A percentile compares a stretch with the other conserved stretches of the same genome.
Conservation (phyloP, 352 stramenopile species). For the Phytopythium vexans region DNA sequence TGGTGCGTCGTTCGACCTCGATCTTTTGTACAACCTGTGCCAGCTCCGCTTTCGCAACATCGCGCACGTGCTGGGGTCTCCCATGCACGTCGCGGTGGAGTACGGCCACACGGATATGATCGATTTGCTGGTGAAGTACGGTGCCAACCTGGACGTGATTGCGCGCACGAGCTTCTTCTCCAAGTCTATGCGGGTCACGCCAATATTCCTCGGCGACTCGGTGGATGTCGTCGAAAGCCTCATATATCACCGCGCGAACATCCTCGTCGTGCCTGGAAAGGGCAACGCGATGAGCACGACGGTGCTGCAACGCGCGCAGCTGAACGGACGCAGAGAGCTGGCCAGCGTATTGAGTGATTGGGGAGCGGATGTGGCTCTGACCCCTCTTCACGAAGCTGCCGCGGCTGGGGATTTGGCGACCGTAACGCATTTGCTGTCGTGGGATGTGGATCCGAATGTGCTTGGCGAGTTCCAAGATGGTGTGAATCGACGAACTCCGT, state of each 20-base stretch:
- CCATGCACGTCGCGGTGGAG: conserved; percentile 66
- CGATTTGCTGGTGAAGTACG: conserved; percentile 49
- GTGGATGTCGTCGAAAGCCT: conserved; percentile 65
- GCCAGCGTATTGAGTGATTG: conserved; percentile 62
- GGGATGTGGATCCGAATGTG: conserved; percentile 52
- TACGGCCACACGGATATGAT: conserved; percentile 64
- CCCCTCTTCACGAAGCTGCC: conserved; percentile 64
- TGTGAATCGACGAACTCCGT: conserved; percentile 49
- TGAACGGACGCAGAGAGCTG: conserved; percentile 56
- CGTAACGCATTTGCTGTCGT: conserved; percentile 52
- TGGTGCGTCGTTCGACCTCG: conserved; percentile 50
- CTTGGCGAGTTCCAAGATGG: conserved; percentile 70
- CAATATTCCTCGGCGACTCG: conserved; percentile 71
- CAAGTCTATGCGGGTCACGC: conserved; percentile 59
- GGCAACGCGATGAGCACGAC: conserved; percentile 66
- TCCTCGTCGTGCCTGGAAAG: conserved; percentile 58
- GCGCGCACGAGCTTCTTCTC: conserved; percentile 66
- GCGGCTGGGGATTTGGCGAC: conserved; percentile 50
- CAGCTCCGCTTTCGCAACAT: conserved; percentile 64
- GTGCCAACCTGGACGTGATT: conserved; percentile 58
- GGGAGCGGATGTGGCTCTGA: conserved; percentile 75
- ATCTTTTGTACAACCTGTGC: conserved; percentile 65
- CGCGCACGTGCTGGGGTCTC: conserved; percentile 58
- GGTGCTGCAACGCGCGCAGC: conserved; percentile 63
- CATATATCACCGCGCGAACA: conserved; percentile 64